Conservation (phyloP, 1,139 yeast species). For the Suhomyces terraborum region DNA sequence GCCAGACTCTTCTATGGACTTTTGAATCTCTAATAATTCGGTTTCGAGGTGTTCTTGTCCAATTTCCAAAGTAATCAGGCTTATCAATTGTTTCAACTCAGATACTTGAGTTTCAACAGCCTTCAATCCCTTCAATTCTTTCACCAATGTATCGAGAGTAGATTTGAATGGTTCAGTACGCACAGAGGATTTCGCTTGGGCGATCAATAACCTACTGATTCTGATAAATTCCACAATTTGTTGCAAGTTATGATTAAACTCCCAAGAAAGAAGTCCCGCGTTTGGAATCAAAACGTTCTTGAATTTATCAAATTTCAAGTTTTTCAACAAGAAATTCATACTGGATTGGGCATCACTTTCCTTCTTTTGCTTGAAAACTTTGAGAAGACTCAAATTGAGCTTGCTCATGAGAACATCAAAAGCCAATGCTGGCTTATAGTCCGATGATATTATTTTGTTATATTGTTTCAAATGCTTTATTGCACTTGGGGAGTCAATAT, state of each 20-base stretch:
- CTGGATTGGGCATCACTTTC: conserved; percentile 30
- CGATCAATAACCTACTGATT: conserved; percentile 16
- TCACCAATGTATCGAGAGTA: conserved; percentile 12
- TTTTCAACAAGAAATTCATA: conserved; percentile 34
- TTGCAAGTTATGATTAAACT: conserved; percentile 26
- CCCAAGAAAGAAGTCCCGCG: conserved; percentile 21
- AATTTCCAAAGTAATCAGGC: background rate
- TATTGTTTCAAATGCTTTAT: conserved; percentile 12
- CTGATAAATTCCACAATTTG: conserved; percentile 31
- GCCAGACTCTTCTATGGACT: conserved; percentile 10
- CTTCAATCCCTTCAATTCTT: conserved; percentile 14
- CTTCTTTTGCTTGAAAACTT: conserved; percentile 24
- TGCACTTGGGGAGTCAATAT: conserved; percentile 7
- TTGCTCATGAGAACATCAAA: conserved; percentile 12
- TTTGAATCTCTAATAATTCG: conserved; percentile 8
- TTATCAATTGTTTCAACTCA: conserved; percentile 6
- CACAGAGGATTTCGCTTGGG: conserved; percentile 7
- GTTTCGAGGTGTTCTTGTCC: conserved; percentile 6
- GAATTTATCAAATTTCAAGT: conserved; percentile 32
- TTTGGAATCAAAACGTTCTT: conserved; percentile 18
- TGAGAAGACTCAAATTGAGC: conserved; percentile 26
- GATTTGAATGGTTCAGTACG: conserved; percentile 6
- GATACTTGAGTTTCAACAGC: conserved; percentile 5
- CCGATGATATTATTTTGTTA: conserved; percentile 12
- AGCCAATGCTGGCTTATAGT: conserved; percentile 6